phyloP scores from a whole-genome alignment of 2,329 filamentous ascomycete species.

The Rhinocladiella similis region DNA sequence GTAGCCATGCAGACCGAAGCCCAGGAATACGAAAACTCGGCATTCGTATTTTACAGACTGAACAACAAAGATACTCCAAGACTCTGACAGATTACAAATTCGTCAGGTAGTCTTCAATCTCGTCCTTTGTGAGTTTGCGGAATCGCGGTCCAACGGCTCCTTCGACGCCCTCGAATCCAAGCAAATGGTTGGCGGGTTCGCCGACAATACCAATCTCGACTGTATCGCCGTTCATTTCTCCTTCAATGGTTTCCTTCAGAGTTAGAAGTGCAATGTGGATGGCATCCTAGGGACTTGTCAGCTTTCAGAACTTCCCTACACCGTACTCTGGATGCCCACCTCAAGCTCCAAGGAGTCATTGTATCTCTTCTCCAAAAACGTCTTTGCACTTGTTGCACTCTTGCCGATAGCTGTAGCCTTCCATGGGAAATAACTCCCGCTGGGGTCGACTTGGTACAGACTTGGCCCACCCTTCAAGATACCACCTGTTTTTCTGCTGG shows the following conservation, averaged over 20 bases:
- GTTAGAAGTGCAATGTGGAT: slow-evolving; percentile 97
- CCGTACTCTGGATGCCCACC: slow-evolving; percentile 25
- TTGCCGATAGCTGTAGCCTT: slow-evolving; percentile 99
- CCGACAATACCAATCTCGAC: slow-evolving; percentile 99
- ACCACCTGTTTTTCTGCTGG: slow-evolving; percentile 87
- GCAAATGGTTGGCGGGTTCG: slow-evolving; percentile 85
- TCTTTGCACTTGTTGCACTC: slow-evolving; percentile 97
- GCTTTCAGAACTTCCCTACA: not conserved
- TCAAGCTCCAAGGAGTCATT: slow-evolving; percentile 95
- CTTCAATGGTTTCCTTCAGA: slow-evolving; percentile 98
- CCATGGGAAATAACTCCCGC: slow-evolving; percentile 98
- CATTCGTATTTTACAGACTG: too few species aligned
- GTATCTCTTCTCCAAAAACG: slow-evolving; percentile 98
- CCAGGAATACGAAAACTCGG: too few species aligned
- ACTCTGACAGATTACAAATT: slow-evolving; percentile 65
- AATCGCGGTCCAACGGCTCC: slow-evolving; percentile 83
- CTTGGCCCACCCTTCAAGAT: slow-evolving; percentile 95
- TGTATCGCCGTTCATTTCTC: slow-evolving; percentile 98
- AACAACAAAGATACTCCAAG: too few species aligned
- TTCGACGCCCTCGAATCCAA: slow-evolving; percentile 87
- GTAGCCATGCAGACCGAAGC: too few species aligned
- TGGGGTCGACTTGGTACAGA: slow-evolving; percentile 98
- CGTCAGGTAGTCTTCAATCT: slow-evolving; percentile 99
- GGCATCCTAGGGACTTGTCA: slow-evolving; percentile 60
- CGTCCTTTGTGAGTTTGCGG: slow-evolving; percentile 91